These are phyloP conservation scores for Marasmius oreades DNA, from an alignment of 1,284 basidiomycete species.

Conservation along the genomic window DNA sequence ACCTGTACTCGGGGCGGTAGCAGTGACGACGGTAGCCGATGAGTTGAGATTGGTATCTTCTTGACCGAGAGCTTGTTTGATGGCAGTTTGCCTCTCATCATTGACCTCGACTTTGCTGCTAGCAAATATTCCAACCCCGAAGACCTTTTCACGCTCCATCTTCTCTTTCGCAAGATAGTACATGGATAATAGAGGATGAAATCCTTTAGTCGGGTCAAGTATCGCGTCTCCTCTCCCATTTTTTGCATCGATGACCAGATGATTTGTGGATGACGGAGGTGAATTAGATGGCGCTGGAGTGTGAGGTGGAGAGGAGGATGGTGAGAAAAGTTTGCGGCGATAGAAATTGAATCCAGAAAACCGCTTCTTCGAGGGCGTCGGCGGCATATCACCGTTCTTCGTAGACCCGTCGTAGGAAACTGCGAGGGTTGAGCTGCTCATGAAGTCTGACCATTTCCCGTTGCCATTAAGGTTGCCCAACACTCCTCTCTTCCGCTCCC, in stretches of 20 bases:
- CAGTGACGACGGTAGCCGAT: not conserved
- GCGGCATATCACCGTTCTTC: constrained; percentile 36
- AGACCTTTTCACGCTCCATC: constrained; percentile 89
- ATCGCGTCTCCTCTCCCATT: constrained; percentile 47
- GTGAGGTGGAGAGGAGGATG: constrained; percentile 58
- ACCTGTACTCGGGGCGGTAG: not conserved
- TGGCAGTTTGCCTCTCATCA: not conserved
- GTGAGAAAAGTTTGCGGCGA: constrained; percentile 83
- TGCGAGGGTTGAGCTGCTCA: constrained; percentile 65
- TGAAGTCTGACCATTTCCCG: constrained; percentile 45
- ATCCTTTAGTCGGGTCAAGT: constrained; percentile 86
- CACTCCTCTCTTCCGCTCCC: constrained; percentile 68
- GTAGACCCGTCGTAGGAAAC: constrained; percentile 56
- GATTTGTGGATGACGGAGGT: constrained; percentile 53
- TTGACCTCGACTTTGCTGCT: constrained; percentile 47
- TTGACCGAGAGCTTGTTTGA: not conserved
- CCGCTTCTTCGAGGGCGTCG: constrained; percentile 53
- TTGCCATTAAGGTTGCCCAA: constrained; percentile 32
- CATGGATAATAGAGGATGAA: constrained; percentile 93
- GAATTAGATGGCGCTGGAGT: constrained; percentile 26
- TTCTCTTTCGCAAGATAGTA: constrained; percentile 96
- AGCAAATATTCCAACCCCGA: constrained; percentile 92
- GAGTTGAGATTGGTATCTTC: not conserved
- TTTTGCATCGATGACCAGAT: constrained; percentile 43
- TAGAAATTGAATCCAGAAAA: constrained; percentile 98